A percentile compares a stretch with the other conserved stretches of the same genome.
These are phyloP conservation scores for Botrytis deweyae DNA, from an alignment of 2,329 filamentous ascomycete genomes.

Conservation along the genomic window DNA sequence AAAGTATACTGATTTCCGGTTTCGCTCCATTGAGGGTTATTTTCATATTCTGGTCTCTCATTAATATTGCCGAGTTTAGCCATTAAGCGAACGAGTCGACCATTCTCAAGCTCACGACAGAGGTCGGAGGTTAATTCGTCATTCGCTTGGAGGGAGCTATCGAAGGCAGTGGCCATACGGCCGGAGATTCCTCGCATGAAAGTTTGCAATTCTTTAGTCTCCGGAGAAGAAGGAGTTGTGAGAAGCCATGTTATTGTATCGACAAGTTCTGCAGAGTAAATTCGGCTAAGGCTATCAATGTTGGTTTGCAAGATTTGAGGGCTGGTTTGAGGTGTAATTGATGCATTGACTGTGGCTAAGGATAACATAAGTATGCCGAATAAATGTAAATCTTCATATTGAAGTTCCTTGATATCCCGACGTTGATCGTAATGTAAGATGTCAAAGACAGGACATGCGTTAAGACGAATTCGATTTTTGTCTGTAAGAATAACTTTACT, in stretches of 20 bases:
- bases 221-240: conserved; percentile 55
- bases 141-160: conserved; percentile 74
- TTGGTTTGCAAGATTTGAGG: conserved; percentile 59
- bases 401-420: conserved; percentile 69
- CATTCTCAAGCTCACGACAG: conserved; percentile 84
- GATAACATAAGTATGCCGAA: conserved; percentile 84
- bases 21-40: conserved; percentile 80
- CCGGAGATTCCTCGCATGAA: conserved; percentile 76
- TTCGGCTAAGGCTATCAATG: conserved; percentile 73
- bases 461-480: conserved; percentile 85
- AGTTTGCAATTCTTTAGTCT: conserved; percentile 76
- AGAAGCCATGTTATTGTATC: conserved; percentile 81
- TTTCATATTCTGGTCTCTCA: conserved; percentile 82
- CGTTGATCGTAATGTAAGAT: conserved; percentile 78
- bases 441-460: conserved; percentile 85
- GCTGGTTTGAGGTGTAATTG: conserved; percentile 29
- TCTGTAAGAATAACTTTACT: conserved; percentile 89
- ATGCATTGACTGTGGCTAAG: conserved; percentile 68
- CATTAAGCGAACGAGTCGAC: conserved; percentile 73
- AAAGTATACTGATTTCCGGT: conserved; percentile 89
- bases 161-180: conserved; percentile 72
- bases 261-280: conserved; percentile 75
- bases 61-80: conserved; percentile 86
- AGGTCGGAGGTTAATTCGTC: conserved; percentile 74
- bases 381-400: conserved; percentile 82